These are phyloP conservation scores for Trichocomaceae sp. DNA, from an alignment of 2,329 filamentous ascomycete genomes.

Conservation along the genomic window DNA sequence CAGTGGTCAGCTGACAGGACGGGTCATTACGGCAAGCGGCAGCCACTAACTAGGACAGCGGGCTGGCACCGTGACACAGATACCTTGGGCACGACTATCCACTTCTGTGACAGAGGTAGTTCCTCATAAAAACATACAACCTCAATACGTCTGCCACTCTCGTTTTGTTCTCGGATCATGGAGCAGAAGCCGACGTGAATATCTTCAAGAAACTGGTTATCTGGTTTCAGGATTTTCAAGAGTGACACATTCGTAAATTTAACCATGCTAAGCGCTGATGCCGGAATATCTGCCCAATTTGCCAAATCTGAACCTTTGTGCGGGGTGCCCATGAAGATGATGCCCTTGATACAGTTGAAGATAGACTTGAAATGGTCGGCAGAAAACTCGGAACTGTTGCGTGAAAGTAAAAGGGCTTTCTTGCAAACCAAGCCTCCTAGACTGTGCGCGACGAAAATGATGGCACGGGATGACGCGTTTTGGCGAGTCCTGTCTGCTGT, in stretches of 20 bases:
- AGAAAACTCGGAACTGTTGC: slow-evolving; percentile 23
- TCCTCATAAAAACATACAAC: background rate
- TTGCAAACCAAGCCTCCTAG: slow-evolving; percentile 31
- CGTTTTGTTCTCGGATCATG: background rate
- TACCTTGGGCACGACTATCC: background rate
- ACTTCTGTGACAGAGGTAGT: background rate
- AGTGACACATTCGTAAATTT: slow-evolving; percentile 13
- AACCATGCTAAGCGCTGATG: slow-evolving; percentile 15
- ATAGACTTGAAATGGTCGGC: slow-evolving; percentile 26
- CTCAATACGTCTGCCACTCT: background rate
- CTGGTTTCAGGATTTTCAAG: background rate
- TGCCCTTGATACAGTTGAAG: slow-evolving; percentile 24
- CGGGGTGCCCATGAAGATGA: slow-evolving; percentile 35
- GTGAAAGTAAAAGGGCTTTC: slow-evolving; percentile 29
- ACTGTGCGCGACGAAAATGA: slow-evolving; percentile 27
- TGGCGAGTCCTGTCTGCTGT: background rate
- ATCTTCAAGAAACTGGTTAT: background rate
- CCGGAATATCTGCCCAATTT: slow-evolving; percentile 28
- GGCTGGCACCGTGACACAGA: no score
- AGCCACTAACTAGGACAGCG: no score
- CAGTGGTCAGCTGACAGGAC: no score
- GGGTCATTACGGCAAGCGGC: no score
- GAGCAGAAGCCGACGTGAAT: background rate
- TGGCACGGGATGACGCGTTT: slow-evolving; percentile 21
- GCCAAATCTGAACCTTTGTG: slow-evolving; percentile 30